Evolutionary conservation across 208 protist genomes (phyloP).

Genomic region (Acanthamoeba lenticulata): DNA sequence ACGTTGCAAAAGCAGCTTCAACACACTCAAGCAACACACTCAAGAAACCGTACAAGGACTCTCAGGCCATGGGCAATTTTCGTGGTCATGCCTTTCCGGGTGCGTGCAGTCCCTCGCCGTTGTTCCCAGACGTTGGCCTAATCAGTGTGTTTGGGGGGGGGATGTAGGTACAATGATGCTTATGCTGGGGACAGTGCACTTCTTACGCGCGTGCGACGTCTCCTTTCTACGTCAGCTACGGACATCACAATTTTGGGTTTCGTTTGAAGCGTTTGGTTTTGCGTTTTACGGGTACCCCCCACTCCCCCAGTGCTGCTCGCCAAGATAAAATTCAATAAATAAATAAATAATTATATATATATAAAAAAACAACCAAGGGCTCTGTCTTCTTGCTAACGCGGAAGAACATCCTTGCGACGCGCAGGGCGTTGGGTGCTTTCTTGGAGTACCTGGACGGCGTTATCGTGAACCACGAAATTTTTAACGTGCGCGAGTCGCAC

Average conservation of each 20-base stretch:
- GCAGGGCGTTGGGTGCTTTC: constrained; percentile 23
- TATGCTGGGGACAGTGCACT: constrained; percentile 29
- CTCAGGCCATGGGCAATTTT: constrained; percentile 30
- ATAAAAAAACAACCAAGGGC: background rate
- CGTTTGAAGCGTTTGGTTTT: constrained; percentile 45
- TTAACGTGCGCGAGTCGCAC: constrained; percentile 32
- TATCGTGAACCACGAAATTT: constrained; percentile 19
- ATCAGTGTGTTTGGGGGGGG: background rate
- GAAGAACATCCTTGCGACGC: background rate
- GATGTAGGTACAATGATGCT: constrained; percentile 40
- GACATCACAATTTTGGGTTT: constrained; percentile 52
- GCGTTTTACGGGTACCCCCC: constrained; percentile 35
- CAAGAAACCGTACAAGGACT: background rate
- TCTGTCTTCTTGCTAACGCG: background rate
- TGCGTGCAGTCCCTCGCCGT: background rate
- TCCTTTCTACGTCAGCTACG: background rate
- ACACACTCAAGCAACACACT: background rate
- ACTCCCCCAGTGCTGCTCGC: background rate
- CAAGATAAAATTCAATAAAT: too few species aligned
- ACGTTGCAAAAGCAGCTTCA: background rate
- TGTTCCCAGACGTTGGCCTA: background rate
- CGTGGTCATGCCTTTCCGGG: constrained; percentile 50
- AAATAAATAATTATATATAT: too few species aligned
- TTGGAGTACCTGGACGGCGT: constrained; percentile 53
- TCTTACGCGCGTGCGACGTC: constrained; percentile 9